Conservation (phyloP, 208 protist species). For the Tetramitus jugosus region DNA sequence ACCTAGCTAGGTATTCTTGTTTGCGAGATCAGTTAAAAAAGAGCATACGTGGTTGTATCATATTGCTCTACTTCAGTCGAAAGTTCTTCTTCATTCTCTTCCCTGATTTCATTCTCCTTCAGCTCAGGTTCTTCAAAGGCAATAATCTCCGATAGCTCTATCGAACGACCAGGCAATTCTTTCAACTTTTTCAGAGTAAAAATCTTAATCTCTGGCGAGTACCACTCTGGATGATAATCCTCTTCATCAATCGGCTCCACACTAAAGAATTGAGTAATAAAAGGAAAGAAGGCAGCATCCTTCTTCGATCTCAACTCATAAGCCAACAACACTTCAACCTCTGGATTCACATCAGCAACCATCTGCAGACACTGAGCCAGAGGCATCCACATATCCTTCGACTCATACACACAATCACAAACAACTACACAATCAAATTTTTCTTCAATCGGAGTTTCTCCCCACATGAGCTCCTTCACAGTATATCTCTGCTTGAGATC, state of each 20-base stretch:
- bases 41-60: no score
- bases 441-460: background rate
- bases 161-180: no score
- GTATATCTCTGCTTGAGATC: background rate
- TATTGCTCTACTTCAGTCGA: no score
- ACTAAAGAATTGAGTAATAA: background rate
- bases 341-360: background rate
- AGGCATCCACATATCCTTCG: slow-evolving; percentile 15
- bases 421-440: slow-evolving; percentile 7
- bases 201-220: background rate
- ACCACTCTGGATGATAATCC: background rate
- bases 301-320: background rate
- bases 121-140: no score
- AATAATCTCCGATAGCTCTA: no score
- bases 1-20: no score
- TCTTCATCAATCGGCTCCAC: background rate
- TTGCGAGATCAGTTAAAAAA: no score
- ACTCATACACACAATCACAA: slow-evolving; percentile 17
- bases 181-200: background rate
- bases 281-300: background rate
- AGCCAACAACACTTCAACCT: background rate
- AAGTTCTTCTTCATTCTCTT: no score
- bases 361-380: background rate
- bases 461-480: background rate
- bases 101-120: no score